Evolutionary conservation across 345 rosid genomes (phyloP).

Genomic region (Ceriops tagal): DNA sequence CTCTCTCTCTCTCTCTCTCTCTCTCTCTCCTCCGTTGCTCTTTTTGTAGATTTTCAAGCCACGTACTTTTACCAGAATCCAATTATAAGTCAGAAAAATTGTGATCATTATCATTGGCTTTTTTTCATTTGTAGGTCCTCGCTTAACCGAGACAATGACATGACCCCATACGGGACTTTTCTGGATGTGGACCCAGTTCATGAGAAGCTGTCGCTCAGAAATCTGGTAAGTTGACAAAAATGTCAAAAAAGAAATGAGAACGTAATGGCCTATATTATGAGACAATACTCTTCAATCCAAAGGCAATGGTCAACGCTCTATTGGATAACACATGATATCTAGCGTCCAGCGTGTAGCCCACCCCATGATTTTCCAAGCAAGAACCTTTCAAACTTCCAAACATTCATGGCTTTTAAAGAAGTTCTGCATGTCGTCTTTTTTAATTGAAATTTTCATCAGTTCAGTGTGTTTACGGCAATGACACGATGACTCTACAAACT

Average conservation of each 20-base stretch:
- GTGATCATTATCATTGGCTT: background rate
- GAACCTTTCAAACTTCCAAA: no score
- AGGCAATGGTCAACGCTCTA: background rate
- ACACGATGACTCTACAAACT: no score
- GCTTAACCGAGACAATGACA: constrained; percentile 20
- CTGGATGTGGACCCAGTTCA: constrained; percentile 44
- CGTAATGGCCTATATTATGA: background rate
- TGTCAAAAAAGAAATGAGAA: no score
- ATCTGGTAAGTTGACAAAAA: constrained; percentile 43
- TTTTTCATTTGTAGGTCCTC: constrained; percentile 22
- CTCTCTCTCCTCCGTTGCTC: background rate
- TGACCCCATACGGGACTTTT: constrained; percentile 57
- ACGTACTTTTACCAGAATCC: background rate
- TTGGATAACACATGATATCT: background rate
- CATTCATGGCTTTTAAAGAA: no score
- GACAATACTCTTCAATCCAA: background rate
- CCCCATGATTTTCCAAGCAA: background rate
- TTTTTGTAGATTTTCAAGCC: background rate
- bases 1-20: background rate
- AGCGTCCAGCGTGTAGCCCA: background rate
- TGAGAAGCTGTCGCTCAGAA: constrained; percentile 46
- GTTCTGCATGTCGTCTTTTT: no score
- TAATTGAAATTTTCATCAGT: no score
- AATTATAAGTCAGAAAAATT: background rate
- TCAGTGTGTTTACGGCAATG: no score